Percentiles rank a stretch among this genome's conserved stretches.
Evolutionary conservation across 306 rosid species (phyloP).

Genomic region (Mimosa bimucronata): DNA sequence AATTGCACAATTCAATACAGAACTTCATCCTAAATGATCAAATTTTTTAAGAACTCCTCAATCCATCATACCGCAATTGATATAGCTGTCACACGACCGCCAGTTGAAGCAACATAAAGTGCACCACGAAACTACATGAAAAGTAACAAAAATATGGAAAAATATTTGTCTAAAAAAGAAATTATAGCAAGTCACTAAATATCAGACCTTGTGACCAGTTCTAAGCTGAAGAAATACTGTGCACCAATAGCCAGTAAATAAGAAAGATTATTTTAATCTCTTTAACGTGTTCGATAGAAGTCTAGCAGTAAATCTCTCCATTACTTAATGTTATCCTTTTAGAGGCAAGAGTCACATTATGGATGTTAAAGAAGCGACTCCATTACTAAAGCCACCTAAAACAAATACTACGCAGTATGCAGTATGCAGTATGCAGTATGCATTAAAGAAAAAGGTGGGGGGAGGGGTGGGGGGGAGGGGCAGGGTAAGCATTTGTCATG

Average conservation of each 20-base stretch:
- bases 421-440: too few relatives aligned
- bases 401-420: too few relatives aligned
- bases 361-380: too few relatives aligned
- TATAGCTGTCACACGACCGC: conserved; percentile 76
- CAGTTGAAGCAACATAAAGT: conserved; percentile 87
- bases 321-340: neutral
- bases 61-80: conserved; percentile 54
- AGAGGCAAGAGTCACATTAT: neutral
- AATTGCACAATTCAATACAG: conserved; percentile 23
- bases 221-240: neutral
- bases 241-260: neutral
- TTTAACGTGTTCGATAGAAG: neutral
- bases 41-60: conserved; percentile 19
- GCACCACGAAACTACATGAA: conserved; percentile 54
- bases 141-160: conserved; percentile 26
- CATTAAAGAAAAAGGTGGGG: too few relatives aligned
- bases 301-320: neutral
- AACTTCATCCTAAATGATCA: conserved; percentile 17
- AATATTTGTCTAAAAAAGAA: neutral
- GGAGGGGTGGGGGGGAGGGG: too few relatives aligned
- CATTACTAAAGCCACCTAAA: too few relatives aligned
- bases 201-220: neutral
- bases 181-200: neutral
- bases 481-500: neutral
- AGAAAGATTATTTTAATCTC: neutral